These are phyloP conservation scores for Sodiomyces alkalinus DNA, from an alignment of 2,329 filamentous ascomycete genomes.

Conservation along the genomic window DNA sequence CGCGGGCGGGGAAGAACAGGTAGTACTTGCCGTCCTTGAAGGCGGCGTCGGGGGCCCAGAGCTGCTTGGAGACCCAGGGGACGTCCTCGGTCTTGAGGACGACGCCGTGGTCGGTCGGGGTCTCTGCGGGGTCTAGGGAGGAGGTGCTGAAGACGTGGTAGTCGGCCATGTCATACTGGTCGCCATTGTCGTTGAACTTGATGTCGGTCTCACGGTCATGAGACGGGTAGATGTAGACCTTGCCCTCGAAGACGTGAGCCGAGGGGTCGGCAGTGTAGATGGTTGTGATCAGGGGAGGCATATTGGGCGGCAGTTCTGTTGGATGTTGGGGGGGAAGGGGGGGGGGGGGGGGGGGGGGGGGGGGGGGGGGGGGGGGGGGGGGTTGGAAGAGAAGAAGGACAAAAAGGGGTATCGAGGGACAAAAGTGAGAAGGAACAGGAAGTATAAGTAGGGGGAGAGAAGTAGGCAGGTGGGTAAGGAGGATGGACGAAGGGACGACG, in stretches of 20 bases:
- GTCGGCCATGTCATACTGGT: slow-evolving; percentile 74
- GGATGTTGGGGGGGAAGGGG: neutral
- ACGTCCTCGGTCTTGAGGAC: slow-evolving; percentile 50
- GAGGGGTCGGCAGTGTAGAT: slow-evolving; percentile 70
- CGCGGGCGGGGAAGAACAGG: slow-evolving; percentile 63
- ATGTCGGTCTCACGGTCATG: slow-evolving; percentile 66
- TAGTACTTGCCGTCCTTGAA: slow-evolving; percentile 54
- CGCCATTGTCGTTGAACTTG: slow-evolving; percentile 67
- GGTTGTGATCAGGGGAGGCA: slow-evolving; percentile 53
- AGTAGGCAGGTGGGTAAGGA: neutral
- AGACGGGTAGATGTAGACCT: slow-evolving; percentile 66
- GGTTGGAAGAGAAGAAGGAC: too few species aligned
- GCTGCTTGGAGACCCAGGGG: slow-evolving; percentile 64
- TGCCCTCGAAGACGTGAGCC: slow-evolving; percentile 63
- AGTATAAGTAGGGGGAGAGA: too few species aligned
- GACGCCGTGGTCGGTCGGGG: slow-evolving; percentile 58
- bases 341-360: slow-evolving; percentile 1
- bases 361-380: neutral
- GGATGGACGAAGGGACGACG: too few species aligned
- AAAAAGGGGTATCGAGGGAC: neutral
- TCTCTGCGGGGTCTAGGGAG: slow-evolving; percentile 34
- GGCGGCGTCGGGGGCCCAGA: slow-evolving; percentile 70
- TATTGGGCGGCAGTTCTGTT: too few species aligned
- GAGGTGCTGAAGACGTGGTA: slow-evolving; percentile 60
- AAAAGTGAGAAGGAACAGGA: too few species aligned